These are phyloP conservation scores for Oryza australiensis DNA, from an alignment of 176 grass and related monocot genomes.

Conservation along the genomic window DNA sequence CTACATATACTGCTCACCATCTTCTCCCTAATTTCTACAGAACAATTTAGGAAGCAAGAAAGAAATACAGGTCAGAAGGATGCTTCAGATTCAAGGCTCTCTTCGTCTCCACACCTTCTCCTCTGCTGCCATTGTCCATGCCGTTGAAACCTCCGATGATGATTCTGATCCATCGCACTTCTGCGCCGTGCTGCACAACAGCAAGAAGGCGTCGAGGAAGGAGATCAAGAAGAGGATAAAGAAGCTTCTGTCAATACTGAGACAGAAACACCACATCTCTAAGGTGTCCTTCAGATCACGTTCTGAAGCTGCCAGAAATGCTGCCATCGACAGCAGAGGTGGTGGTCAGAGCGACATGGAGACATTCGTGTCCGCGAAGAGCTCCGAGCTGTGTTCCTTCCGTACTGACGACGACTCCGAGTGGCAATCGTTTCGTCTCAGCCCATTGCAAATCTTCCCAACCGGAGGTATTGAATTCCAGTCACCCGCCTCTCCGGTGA, in stretches of 20 bases:
- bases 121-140: conserved; percentile 25
- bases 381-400: conserved; percentile 9
- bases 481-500: not conserved
- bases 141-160: conserved; percentile 16
- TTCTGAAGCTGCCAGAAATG: not conserved
- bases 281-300: not conserved
- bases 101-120: conserved; percentile 2
- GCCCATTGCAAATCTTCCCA: conserved; percentile 8
- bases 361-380: conserved; percentile 13
- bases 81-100: not conserved
- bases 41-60: not conserved
- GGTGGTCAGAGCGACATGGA: not conserved
- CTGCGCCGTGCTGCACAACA: not conserved
- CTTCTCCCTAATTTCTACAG: not conserved
- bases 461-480: not conserved
- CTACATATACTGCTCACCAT: not conserved
- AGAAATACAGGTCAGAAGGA: not conserved
- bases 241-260: not conserved
- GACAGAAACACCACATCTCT: not conserved
- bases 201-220: not conserved
- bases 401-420: not conserved
- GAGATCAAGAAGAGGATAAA: not conserved
- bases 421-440: not conserved
- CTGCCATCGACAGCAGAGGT: not conserved
- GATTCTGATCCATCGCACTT: not conserved